Percentiles rank a stretch among this genome's conserved stretches.
These are phyloP conservation scores for Aspergillus sp. DNA, from an alignment of 2,329 filamentous ascomycete genomes.

Conservation along the genomic window DNA sequence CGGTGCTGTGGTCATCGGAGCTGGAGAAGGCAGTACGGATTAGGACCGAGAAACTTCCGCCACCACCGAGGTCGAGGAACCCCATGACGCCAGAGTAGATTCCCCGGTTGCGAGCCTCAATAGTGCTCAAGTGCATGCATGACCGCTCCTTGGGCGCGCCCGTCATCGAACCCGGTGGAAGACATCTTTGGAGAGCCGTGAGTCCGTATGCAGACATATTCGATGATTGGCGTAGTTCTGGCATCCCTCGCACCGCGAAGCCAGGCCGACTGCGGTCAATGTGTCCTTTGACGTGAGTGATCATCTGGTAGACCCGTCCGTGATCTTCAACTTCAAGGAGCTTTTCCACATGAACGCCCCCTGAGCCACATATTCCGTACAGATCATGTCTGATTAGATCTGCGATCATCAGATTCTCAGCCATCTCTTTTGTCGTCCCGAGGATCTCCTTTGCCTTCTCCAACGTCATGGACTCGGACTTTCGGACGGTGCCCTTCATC, in stretches of 20 bases:
- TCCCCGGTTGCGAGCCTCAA: conserved; percentile 66
- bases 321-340: conserved; percentile 89
- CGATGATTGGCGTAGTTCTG: conserved; percentile 26
- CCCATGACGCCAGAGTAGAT: conserved; percentile 88
- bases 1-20: conserved; percentile 22
- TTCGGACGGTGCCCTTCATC: conserved; percentile 96
- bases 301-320: conserved; percentile 85
- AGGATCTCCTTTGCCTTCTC: conserved; percentile 71
- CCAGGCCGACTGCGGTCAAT: conserved; percentile 27
- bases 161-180: conserved; percentile 94
- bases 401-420: conserved; percentile 97
- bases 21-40: conserved; percentile 73
- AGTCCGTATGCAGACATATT: conserved; percentile 54
- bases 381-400: conserved; percentile 94
- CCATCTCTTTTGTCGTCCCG: conserved; percentile 81
- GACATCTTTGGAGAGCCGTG: conserved; percentile 71
- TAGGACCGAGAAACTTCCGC: conserved; percentile 86
- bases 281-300: conserved; percentile 77
- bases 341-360: conserved; percentile 70
- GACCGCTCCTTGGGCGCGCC: conserved; percentile 92
- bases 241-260: conserved; percentile 29
- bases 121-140: conserved; percentile 72
- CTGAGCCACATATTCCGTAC: conserved; percentile 76
- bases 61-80: conserved; percentile 82
- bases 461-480: conserved; percentile 66